phyloP scores from a whole-genome alignment of 148 eudicot genomes.

The Silene uniflora region DNA sequence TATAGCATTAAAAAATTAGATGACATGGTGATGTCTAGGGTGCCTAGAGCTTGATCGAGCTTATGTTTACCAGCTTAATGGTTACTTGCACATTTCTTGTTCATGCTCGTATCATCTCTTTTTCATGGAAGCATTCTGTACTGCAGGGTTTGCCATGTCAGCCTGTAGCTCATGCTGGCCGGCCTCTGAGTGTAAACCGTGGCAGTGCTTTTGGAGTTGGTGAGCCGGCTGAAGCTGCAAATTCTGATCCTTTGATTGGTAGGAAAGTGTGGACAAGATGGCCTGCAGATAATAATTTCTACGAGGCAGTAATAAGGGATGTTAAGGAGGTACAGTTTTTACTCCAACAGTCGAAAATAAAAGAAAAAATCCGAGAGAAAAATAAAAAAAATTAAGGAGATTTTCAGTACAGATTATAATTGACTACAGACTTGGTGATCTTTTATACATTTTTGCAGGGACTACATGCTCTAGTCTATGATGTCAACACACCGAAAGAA shows the following conservation, averaged over 20 bases:
- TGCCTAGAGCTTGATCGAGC: not conserved
- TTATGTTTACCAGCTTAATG: conserved; percentile 4
- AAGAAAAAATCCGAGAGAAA: not conserved
- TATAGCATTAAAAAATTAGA: not conserved
- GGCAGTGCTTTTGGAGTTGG: conserved; percentile 35
- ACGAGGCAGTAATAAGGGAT: conserved; percentile 56
- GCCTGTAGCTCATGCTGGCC: conserved; percentile 41
- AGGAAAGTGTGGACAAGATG: conserved; percentile 62
- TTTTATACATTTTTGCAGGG: conserved; percentile 32
- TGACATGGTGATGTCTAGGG: too few species aligned
- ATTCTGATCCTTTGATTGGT: conserved; percentile 47
- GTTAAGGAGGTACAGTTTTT: conserved; percentile 25
- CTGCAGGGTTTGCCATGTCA: conserved; percentile 40
- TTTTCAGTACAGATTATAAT: not conserved
- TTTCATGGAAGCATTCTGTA: conserved; percentile 10
- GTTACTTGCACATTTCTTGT: not conserved
- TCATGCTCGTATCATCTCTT: not conserved
- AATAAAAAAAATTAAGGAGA: not conserved
- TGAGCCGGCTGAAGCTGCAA: conserved; percentile 36
- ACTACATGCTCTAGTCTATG: conserved; percentile 57
- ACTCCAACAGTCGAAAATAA: not conserved
- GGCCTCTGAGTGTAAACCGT: conserved; percentile 34
- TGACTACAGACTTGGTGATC: conserved; percentile 9
- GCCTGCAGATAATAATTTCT: conserved; percentile 56
- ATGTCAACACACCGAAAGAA: conserved; percentile 42